Evolutionary conservation across 2,329 filamentous ascomycete species (phyloP).

Genomic region (Penicillium sp.): DNA sequence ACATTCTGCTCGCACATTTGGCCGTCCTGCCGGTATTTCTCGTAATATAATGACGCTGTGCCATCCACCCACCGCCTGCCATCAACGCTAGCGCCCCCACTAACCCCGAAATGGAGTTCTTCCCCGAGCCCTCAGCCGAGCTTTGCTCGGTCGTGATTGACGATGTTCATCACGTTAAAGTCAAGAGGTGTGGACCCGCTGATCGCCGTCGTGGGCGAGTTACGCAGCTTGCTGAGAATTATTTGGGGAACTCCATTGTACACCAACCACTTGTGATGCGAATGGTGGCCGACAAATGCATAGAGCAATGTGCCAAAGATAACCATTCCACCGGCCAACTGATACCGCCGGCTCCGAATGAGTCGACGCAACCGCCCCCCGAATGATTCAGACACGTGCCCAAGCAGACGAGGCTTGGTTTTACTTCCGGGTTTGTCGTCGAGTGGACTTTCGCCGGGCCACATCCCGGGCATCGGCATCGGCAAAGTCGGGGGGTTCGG

Average conservation of each 20-base stretch:
- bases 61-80: neutral
- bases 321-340: neutral
- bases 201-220: neutral
- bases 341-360: neutral
- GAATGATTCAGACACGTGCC: neutral
- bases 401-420: neutral
- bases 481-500: neutral
- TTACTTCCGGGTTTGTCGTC: neutral
- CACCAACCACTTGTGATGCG: neutral
- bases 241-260: neutral
- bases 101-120: neutral
- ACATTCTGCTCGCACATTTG: neutral
- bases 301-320: neutral
- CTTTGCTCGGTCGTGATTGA: slow-evolving; percentile 1
- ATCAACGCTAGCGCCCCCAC: neutral
- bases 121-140: slow-evolving; percentile 1
- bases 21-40: neutral
- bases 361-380: neutral
- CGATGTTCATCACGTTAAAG: neutral
- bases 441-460: neutral
- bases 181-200: neutral
- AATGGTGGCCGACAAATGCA: neutral
- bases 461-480: neutral
- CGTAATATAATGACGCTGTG: neutral
- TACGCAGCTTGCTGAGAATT: neutral